These are phyloP conservation scores for Rhamnella rubrinervis DNA, from an alignment of 331 rosid genomes.

Conservation along the genomic window DNA sequence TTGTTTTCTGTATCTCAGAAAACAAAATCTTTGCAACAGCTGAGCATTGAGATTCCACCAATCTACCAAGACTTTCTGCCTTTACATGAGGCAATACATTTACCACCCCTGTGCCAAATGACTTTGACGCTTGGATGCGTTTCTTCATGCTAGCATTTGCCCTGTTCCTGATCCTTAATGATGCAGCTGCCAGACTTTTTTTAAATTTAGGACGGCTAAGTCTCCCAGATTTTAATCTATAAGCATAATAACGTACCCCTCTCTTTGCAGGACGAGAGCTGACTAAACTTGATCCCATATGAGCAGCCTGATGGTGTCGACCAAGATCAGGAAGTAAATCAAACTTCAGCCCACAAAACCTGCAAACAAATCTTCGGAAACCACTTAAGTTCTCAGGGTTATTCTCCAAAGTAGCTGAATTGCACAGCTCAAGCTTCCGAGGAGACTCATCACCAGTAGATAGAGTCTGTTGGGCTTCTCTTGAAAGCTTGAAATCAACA, in stretches of 20 bases:
- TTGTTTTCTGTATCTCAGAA: conserved; percentile 83
- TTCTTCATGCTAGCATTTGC: conserved; percentile 71
- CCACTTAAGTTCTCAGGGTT: conserved; percentile 53
- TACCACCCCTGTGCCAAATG: conserved; percentile 46
- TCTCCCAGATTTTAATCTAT: conserved; percentile 87
- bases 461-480: conserved; percentile 45
- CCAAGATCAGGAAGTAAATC: conserved; percentile 97
- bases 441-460: conserved; percentile 58
- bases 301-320: conserved; percentile 99
- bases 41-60: conserved; percentile 72
- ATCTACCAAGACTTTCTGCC: conserved; percentile 45
- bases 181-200: conserved; percentile 71
- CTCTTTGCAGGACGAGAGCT: conserved; percentile 66
- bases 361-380: conserved; percentile 70
- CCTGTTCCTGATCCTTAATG: conserved; percentile 78
- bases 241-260: conserved; percentile 83
- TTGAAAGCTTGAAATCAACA: conserved; percentile 60
- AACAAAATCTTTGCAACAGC: conserved; percentile 79
- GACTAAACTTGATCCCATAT: conserved; percentile 80
- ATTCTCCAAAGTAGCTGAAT: conserved; percentile 54
- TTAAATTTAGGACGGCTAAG: conserved; percentile 85
- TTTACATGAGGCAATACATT: conserved; percentile 40
- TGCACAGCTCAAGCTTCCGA: conserved; percentile 47
- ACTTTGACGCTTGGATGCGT: conserved; percentile 67
- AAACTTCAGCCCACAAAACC: conserved; percentile 95